Percentiles rank a stretch among this genome's conserved stretches.
These are phyloP conservation scores for Aspergillus puulaauensis DNA, from an alignment of 2,329 filamentous ascomycete species.

Conservation along the genomic window DNA sequence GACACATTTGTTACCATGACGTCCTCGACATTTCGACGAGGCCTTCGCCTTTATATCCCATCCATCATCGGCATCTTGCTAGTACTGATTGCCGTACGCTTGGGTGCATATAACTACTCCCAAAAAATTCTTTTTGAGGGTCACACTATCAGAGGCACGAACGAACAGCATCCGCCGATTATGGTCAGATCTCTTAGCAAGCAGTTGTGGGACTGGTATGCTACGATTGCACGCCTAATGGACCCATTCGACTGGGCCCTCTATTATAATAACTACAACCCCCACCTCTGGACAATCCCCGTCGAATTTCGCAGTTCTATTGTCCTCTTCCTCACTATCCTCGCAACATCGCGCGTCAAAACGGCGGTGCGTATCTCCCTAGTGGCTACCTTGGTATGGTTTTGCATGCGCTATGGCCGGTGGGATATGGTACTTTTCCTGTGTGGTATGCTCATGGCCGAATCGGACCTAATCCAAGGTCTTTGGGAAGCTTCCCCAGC, in stretches of 20 bases:
- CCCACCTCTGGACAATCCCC: constrained; percentile 49
- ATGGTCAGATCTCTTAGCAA: constrained; percentile 28
- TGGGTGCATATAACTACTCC: constrained; percentile 43
- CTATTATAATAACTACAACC: constrained; percentile 46
- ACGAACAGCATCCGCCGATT: constrained; percentile 45
- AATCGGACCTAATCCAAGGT: constrained; percentile 42
- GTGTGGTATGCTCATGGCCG: constrained; percentile 44
- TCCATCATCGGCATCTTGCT: constrained; percentile 41
- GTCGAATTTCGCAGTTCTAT: constrained; percentile 48
- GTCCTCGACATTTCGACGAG: constrained; percentile 46
- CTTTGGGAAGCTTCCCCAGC: constrained; percentile 30
- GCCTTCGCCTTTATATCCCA: constrained; percentile 44
- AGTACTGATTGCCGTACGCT: constrained; percentile 42
- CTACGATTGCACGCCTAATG: constrained; percentile 33
- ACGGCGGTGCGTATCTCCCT: constrained; percentile 33
- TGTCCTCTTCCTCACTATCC: constrained; percentile 42
- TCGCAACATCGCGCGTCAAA: constrained; percentile 40
- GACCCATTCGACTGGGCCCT: constrained; percentile 40
- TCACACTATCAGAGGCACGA: constrained; percentile 39
- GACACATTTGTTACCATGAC: constrained; percentile 41
- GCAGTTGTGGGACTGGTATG: constrained; percentile 39
- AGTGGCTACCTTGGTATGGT: constrained; percentile 35
- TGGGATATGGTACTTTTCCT: constrained; percentile 47
- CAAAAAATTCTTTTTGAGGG: constrained; percentile 35
- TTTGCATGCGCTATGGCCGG: constrained; percentile 43